Evolutionary conservation across 225 moss, liverwort and hornwort species (phyloP).

Genomic region (Thuidium tamariscinum): DNA sequence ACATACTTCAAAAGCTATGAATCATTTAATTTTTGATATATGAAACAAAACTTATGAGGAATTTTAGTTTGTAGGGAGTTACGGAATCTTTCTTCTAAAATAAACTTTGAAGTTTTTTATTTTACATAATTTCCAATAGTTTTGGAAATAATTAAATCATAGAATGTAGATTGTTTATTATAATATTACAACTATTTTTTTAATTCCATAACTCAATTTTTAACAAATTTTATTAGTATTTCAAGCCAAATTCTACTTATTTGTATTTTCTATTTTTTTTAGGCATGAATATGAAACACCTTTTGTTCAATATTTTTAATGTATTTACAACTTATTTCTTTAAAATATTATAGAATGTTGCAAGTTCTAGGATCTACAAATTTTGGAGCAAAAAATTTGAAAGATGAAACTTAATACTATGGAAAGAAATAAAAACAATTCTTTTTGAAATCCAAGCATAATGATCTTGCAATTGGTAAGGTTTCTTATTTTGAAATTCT

Average conservation of each 20-base stretch:
- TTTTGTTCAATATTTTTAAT: no score
- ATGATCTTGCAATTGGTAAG: background rate
- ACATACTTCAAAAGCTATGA: no score
- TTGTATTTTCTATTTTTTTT: background rate
- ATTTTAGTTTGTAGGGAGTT: no score
- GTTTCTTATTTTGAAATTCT: background rate
- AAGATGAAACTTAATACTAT: no score
- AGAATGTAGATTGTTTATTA: background rate
- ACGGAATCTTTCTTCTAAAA: no score
- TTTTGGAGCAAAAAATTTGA: no score
- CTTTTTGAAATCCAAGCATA: background rate
- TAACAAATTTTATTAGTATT: background rate
- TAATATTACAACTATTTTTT: background rate
- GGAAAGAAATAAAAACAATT: background rate
- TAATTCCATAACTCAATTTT: background rate
- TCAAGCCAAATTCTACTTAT: background rate
- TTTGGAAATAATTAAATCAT: no score
- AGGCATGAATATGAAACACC: background rate
- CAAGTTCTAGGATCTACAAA: background rate
- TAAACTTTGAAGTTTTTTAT: no score
- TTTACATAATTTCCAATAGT: no score
- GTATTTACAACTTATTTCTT: background rate
- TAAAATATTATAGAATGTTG: background rate
- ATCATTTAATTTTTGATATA: no score
- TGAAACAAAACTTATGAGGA: no score